Evolutionary conservation across 2,329 filamentous ascomycete genomes (phyloP).

Genomic region (Clonostachys chloroleuca): DNA sequence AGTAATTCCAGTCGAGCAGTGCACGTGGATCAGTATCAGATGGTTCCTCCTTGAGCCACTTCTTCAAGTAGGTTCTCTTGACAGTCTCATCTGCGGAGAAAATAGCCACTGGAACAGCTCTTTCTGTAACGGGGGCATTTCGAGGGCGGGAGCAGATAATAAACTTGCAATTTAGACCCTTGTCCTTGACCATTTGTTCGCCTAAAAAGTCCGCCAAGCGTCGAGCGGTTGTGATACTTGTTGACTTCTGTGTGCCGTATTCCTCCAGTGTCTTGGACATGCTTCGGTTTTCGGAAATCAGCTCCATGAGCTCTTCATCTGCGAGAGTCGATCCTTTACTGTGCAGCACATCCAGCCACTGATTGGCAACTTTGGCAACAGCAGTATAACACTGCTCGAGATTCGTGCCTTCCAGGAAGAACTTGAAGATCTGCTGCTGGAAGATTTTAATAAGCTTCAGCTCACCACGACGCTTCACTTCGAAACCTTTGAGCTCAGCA

Average conservation of each 20-base stretch:
- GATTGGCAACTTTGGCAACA: slow-evolving; percentile 91
- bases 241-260: slow-evolving; percentile 93
- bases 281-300: slow-evolving; percentile 99
- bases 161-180: slow-evolving; percentile 98
- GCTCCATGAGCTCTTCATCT: slow-evolving; percentile 94
- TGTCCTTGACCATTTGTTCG: slow-evolving; percentile 99
- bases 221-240: slow-evolving; percentile 96
- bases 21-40: slow-evolving; percentile 84
- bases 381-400: slow-evolving; percentile 84
- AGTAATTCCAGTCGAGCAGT: slow-evolving; percentile 96
- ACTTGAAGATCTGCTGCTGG: slow-evolving; percentile 98
- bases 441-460: slow-evolving; percentile 99
- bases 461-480: slow-evolving; percentile 95
- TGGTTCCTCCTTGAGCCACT: slow-evolving; percentile 94
- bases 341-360: slow-evolving; percentile 93
- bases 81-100: slow-evolving; percentile 89
- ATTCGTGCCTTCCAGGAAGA: slow-evolving; percentile 89
- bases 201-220: slow-evolving; percentile 94
- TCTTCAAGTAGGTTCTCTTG: slow-evolving; percentile 85
- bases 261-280: slow-evolving; percentile 98
- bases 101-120: slow-evolving; percentile 92
- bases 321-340: slow-evolving; percentile 84
- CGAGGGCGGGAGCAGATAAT: slow-evolving; percentile 89
- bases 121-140: slow-evolving; percentile 88
- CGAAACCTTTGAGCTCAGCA: slow-evolving; percentile 94